A percentile compares a stretch with the other conserved stretches of the same genome.
phyloP scores from a whole-genome alignment of 2,329 filamentous ascomycete species.

The Penicillium griseofulvum region DNA sequence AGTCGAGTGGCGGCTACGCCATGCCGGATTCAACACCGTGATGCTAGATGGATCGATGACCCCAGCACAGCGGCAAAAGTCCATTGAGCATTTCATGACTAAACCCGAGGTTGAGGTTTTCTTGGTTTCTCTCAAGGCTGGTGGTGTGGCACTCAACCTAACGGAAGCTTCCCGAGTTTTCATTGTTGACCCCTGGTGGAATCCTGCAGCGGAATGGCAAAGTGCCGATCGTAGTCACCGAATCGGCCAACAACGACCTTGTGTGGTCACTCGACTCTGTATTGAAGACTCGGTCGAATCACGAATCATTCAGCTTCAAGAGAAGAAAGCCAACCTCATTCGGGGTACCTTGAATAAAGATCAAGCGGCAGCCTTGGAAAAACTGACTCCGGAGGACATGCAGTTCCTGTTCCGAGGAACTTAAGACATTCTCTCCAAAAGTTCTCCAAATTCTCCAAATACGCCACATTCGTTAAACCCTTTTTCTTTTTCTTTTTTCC shows the following conservation, averaged over 20 bases:
- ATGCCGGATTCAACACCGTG: conserved; percentile 96
- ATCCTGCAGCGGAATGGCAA: conserved; percentile 99
- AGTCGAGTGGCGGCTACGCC: conserved; percentile 92
- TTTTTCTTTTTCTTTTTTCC: background rate
- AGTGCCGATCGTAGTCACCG: conserved; percentile 91
- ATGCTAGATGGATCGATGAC: conserved; percentile 99
- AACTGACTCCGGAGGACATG: conserved; percentile 85
- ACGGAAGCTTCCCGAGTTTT: conserved; percentile 94
- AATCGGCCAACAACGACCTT: conserved; percentile 91
- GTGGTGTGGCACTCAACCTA: conserved; percentile 90
- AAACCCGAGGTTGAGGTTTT: conserved; percentile 94
- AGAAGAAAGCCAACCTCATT: conserved; percentile 99
- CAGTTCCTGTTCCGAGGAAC: conserved; percentile 90
- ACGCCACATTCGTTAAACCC: conserved; percentile 1
- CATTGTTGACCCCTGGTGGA: conserved; percentile 99
- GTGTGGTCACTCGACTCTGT: conserved; percentile 88
- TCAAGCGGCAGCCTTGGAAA: conserved; percentile 78
- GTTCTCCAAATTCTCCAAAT: background rate
- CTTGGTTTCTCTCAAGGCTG: conserved; percentile 91
- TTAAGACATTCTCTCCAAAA: conserved; percentile 33
- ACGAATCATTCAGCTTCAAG: conserved; percentile 90
- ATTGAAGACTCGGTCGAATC: conserved; percentile 98
- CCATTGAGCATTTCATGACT: conserved; percentile 95
- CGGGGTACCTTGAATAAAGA: conserved; percentile 95
- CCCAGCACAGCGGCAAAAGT: conserved; percentile 85